Evolutionary conservation across 805 yeast genomes (phyloP).

Genomic region (Myxozyma vanderwaltii): DNA sequence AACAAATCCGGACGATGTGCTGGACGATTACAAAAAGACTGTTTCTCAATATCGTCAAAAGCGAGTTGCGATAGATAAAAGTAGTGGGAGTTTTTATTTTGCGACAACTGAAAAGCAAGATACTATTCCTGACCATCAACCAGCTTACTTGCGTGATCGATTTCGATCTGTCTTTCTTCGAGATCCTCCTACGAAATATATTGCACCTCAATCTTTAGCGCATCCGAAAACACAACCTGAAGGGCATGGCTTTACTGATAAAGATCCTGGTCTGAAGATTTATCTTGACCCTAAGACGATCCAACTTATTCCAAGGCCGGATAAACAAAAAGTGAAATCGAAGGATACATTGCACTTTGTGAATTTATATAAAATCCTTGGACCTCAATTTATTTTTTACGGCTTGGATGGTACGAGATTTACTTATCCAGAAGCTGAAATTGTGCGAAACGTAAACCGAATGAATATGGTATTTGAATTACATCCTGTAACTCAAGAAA

Average conservation of each 20-base stretch:
- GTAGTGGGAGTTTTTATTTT: not conserved
- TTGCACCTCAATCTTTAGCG: not conserved
- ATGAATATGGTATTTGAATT: not conserved
- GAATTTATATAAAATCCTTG: not conserved
- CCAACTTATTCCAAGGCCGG: not conserved
- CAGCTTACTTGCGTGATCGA: not conserved
- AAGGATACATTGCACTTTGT: not conserved
- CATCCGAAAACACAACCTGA: not conserved
- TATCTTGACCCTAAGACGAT: not conserved
- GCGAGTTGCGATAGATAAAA: not conserved
- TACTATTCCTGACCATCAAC: not conserved
- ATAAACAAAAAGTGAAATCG: not conserved
- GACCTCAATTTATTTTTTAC: not conserved
- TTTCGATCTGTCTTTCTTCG: constrained; percentile 1
- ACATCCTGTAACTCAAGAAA: no score
- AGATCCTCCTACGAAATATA: not conserved
- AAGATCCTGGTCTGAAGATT: not conserved
- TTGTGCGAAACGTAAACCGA: not conserved
- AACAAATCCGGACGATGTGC: no score
- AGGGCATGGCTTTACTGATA: not conserved
- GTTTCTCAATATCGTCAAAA: not conserved
- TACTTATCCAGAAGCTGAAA: constrained; percentile 1
- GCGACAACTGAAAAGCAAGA: not conserved
- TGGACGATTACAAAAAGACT: not conserved
- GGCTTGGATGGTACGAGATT: not conserved